A percentile compares a stretch with the other conserved stretches of the same genome.
Conservation (phyloP, 2,329 filamentous ascomycete genomes). For the Sarocladiaceae sp. region DNA sequence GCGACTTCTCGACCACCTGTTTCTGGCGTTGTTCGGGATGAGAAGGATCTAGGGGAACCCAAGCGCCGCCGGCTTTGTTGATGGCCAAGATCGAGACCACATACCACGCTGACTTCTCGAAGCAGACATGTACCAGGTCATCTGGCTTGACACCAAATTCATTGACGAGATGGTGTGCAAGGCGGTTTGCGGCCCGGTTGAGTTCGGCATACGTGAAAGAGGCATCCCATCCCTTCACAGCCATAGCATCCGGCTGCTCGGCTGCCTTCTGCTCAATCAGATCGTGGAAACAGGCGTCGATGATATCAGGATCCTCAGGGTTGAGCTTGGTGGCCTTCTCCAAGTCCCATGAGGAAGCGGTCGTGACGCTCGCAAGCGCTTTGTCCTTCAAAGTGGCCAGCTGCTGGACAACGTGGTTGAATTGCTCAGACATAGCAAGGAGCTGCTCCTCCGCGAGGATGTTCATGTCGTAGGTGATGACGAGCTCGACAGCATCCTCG, state of each 20-base stretch:
- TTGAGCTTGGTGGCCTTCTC: constrained; percentile 1
- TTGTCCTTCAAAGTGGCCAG: constrained; percentile 10
- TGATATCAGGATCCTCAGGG: constrained; percentile 1
- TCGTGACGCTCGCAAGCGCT: not conserved
- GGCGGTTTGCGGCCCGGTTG: no score
- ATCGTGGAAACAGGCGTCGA: no score
- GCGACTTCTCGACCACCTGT: no score
- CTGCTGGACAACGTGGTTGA: constrained; percentile 13
- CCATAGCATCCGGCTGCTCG: no score
- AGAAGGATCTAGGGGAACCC: constrained; percentile 11
- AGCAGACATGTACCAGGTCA: constrained; percentile 13
- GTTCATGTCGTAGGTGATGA: constrained; percentile 8
- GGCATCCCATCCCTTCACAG: no score
- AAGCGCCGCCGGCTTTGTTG: constrained; percentile 13
- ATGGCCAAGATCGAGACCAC: constrained; percentile 12
- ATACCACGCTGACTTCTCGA: constrained; percentile 12
- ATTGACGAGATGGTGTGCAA: no score
- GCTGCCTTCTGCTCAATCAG: no score
- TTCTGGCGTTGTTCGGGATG: no score
- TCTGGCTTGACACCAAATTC: no score
- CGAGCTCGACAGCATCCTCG: constrained; percentile 1
- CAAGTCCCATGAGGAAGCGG: constrained; percentile 4
- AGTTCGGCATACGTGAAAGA: no score
- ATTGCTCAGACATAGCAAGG: constrained; percentile 12
- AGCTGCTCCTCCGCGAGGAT: constrained; percentile 10